phyloP scores from a whole-genome alignment of 257 asterid genomes.

The Nicotiana attenuata region DNA sequence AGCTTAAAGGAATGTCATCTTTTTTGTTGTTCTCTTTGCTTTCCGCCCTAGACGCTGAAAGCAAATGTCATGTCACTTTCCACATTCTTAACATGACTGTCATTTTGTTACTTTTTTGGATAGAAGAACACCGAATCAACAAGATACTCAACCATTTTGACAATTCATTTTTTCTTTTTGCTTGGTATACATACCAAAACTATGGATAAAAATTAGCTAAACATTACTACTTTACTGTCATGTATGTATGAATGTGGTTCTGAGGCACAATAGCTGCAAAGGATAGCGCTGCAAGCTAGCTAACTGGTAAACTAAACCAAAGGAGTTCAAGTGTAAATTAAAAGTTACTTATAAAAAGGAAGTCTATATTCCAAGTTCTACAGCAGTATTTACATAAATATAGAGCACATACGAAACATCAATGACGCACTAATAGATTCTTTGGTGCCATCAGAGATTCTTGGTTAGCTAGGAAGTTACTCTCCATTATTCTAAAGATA shows the following conservation, averaged over 20 bases:
- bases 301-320: background rate
- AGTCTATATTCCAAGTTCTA: background rate
- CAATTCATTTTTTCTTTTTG: background rate
- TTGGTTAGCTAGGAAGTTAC: background rate
- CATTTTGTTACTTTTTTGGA: background rate
- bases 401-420: background rate
- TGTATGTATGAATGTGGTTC: background rate
- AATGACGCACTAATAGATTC: background rate
- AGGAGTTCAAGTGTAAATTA: background rate
- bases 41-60: background rate
- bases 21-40: background rate
- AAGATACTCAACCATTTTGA: background rate
- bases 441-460: background rate
- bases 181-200: background rate
- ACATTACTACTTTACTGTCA: background rate
- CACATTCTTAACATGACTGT: background rate
- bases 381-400: background rate
- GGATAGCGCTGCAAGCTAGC: background rate
- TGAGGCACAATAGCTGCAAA: background rate
- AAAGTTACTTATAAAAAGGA: background rate
- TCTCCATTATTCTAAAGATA: background rate
- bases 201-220: background rate
- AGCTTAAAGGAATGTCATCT: background rate
- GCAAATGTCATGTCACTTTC: background rate
- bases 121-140: background rate